Base-by-base conservation (phyloP, 2,329 filamentous ascomycete genomes). In the Stachybotrys chlorohalonatus region DNA sequence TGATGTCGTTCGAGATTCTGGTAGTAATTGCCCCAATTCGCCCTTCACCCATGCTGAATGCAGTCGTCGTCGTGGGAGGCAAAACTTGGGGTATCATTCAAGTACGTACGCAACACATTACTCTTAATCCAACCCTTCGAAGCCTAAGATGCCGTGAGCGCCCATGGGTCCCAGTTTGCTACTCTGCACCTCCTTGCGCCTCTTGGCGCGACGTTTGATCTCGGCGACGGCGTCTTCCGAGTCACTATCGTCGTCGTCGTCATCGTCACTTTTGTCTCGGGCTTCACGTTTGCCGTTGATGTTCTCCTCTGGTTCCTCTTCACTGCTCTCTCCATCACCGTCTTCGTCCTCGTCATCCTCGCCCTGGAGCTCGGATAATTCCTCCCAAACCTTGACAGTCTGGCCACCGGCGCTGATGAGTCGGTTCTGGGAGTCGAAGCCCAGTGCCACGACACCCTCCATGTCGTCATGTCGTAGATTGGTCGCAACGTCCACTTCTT, bases 361-460 rank as follows among this genome's bases (percentile, higher is more conserved):
- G 2, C 73, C 75, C 24, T 80, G 77, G 3, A 77, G 68, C 55
- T 75, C 76, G n/a, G 80, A 75, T 57, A 86, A 81, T 66, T 94
- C 84, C 87, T 94, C 84, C 94, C 94, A 99, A 2, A 97, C 85
- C 70, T 96, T 96, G 59, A 99, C 82, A 0, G 85, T 84, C 62
- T 81, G 82, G 0, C 94, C 94, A 53, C 94, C 94, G 11, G 90
- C 92, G 64, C 86, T 95, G 61, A 99, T 90, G 77, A 99, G 83
- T 49, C 94, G 81, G 49, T 91, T 89, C 52, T 86, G 83, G 52
- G 87, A 86, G 71, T 97, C 94, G 59, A 97, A 95, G 1, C 80
- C 87, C 1, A 99, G 71, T 0, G 82, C 88, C 1, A 91, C 81
- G 4, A 96, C 91, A 2, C 87, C 88, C 66, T 97, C 93, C 16